Evolutionary conservation across 2,329 filamentous ascomycete genomes (phyloP).

Genomic region (Nothomitra cinnamomea): DNA sequence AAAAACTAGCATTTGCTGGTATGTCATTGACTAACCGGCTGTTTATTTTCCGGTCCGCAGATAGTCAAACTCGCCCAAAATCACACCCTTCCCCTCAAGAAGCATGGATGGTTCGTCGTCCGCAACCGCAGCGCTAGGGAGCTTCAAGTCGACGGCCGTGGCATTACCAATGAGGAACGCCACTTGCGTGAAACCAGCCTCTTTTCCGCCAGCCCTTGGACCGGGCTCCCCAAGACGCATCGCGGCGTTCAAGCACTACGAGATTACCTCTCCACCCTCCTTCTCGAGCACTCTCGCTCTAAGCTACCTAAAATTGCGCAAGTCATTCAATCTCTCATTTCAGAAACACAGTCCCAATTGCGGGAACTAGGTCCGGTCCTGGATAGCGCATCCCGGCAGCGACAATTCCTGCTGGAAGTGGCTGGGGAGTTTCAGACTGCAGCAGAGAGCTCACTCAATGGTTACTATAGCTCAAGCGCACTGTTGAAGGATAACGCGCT

Average conservation of each 20-base stretch:
- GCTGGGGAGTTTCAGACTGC: background rate
- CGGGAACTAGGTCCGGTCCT: background rate
- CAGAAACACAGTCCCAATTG: background rate
- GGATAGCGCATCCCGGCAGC: background rate
- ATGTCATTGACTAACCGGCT: background rate
- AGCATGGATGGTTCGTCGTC: constrained; percentile 23
- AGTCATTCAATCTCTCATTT: background rate
- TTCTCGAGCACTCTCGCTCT: background rate
- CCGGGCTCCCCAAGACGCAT: background rate
- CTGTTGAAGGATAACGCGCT: constrained; percentile 1
- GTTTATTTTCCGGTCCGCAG: background rate
- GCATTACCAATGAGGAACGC: background rate
- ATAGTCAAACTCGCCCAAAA: constrained; percentile 8
- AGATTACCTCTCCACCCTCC: background rate
- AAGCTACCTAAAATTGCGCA: background rate
- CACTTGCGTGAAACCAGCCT: background rate
- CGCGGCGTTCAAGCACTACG: background rate
- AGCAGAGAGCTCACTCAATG: background rate
- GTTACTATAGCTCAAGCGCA: constrained; percentile 13
- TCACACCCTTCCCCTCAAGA: constrained; percentile 8
- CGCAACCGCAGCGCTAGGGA: constrained; percentile 15
- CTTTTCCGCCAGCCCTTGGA: background rate
- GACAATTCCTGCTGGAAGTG: background rate
- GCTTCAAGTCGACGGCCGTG: background rate
- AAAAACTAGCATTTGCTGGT: background rate